Percentiles rank a stretch among this genome's conserved stretches.
Conservation (phyloP, 768 basidiomycete species). For the Rhodotorula toruloides region DNA sequence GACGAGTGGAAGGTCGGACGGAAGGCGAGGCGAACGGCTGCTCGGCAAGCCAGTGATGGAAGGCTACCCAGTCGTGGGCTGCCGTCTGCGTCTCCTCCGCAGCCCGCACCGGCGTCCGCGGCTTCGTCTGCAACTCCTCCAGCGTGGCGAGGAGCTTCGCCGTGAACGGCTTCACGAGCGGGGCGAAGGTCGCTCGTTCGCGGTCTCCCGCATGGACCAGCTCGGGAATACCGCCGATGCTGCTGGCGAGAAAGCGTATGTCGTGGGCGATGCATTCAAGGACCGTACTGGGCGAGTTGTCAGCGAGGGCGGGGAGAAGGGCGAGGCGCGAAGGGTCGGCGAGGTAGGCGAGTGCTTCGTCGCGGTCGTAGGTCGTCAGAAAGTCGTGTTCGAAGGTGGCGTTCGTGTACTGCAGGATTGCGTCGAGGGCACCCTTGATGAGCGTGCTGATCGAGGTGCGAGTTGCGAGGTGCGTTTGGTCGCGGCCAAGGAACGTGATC, state of each 20-base stretch:
- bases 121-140: not conserved
- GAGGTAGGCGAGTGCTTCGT: conserved; percentile 32
- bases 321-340: conserved; percentile 28
- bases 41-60: conserved; percentile 22
- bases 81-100: conserved; percentile 15
- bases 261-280: conserved; percentile 35
- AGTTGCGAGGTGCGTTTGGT: conserved; percentile 27
- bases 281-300: conserved; percentile 38
- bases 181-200: conserved; percentile 11
- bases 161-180: conserved; percentile 4
- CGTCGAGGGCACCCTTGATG: conserved; percentile 19
- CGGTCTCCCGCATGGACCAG: conserved; percentile 27
- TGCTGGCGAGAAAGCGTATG: conserved; percentile 31
- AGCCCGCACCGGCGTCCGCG: conserved; percentile 1
- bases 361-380: conserved; percentile 19
- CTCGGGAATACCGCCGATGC: conserved; percentile 35
- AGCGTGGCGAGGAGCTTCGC: conserved; percentile 2
- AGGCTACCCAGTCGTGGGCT: conserved; percentile 8
- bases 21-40: not conserved
- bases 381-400: conserved; percentile 25
- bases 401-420: conserved; percentile 27
- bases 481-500: conserved; percentile 35
- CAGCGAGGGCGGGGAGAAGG: conserved; percentile 36
- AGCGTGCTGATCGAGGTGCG: conserved; percentile 24
- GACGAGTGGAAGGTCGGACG: not conserved